Conservation (phyloP, 352 stramenopile species). For the Blastocystis hominis region DNA sequence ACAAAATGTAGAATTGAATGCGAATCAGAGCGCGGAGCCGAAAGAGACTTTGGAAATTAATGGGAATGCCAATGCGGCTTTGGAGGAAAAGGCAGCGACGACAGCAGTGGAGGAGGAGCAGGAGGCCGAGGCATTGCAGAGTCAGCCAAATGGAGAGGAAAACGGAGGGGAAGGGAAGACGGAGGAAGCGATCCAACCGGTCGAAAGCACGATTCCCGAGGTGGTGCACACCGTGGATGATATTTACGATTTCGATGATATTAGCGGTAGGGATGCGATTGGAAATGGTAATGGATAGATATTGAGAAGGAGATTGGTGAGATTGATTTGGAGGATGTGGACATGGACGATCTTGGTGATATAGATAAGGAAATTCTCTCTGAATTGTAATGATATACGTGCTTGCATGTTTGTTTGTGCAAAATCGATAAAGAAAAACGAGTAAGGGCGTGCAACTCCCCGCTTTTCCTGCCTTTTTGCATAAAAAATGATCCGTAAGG, state of each 20-base stretch:
- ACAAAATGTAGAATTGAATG: neutral
- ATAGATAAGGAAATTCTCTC: slow-evolving; percentile 34
- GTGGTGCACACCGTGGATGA: slow-evolving; percentile 30
- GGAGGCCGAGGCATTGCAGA: neutral
- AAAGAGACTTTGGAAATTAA: neutral
- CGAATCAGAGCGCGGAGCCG: neutral
- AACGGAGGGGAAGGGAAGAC: neutral
- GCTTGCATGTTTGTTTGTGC: neutral
- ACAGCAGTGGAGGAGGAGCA: neutral
- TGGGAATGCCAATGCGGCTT: neutral
- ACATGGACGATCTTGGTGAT: neutral
- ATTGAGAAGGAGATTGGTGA: slow-evolving; percentile 45
- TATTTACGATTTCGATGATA: slow-evolving; percentile 40
- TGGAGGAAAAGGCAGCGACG: neutral
- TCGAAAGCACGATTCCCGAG: neutral
- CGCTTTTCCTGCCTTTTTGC: neutral
- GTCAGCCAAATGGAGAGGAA: neutral
- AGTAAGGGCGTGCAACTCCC: no score
- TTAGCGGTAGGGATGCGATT: neutral
- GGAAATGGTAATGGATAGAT: neutral
- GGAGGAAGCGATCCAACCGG: neutral
- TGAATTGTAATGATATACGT: neutral
- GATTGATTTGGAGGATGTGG: slow-evolving; percentile 16
- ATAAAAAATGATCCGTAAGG: neutral
- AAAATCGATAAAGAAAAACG: neutral